Conservation (phyloP, 2,329 filamentous ascomycete genomes). For the Stagonosporopsis vannaccii region DNA sequence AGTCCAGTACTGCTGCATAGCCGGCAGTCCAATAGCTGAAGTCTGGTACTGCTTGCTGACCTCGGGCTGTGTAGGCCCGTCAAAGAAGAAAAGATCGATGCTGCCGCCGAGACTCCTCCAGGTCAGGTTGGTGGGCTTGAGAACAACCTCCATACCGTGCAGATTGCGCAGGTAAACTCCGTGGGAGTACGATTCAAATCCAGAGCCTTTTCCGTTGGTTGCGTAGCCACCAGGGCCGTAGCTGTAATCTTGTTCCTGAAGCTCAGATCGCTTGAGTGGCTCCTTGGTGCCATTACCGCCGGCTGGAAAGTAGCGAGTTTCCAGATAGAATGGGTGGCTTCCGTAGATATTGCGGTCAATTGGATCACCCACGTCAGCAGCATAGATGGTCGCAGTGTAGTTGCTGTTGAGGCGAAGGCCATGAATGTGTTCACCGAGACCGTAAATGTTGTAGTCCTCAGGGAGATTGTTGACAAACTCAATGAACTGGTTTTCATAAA, state of each 20-base stretch:
- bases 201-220: conserved; percentile 43
- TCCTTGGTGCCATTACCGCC: conserved; percentile 57
- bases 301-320: conserved; percentile 76
- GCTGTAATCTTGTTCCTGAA: conserved; percentile 35
- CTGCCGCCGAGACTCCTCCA: conserved; percentile 79
- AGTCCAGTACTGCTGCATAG: conserved; percentile 79
- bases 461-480: conserved; percentile 73
- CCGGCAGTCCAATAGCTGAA: conserved; percentile 72
- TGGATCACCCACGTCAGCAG: conserved; percentile 71
- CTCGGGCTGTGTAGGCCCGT: conserved; percentile 72
- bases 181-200: conserved; percentile 74
- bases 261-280: conserved; percentile 62
- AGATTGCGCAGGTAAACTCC: conserved; percentile 80
- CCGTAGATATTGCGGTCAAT: conserved; percentile 76
- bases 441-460: conserved; percentile 77
- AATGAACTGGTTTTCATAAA: conserved; percentile 81
- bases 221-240: conserved; percentile 6
- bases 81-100: conserved; percentile 81
- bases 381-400: conserved; percentile 71
- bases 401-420: conserved; percentile 76
- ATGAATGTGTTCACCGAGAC: conserved; percentile 76
- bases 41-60: conserved; percentile 75
- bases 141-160: conserved; percentile 76
- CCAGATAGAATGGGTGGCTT: conserved; percentile 78
- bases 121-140: conserved; percentile 69